Conservation (phyloP, 768 basidiomycete genomes). For the Lactifluus echinatus region DNA sequence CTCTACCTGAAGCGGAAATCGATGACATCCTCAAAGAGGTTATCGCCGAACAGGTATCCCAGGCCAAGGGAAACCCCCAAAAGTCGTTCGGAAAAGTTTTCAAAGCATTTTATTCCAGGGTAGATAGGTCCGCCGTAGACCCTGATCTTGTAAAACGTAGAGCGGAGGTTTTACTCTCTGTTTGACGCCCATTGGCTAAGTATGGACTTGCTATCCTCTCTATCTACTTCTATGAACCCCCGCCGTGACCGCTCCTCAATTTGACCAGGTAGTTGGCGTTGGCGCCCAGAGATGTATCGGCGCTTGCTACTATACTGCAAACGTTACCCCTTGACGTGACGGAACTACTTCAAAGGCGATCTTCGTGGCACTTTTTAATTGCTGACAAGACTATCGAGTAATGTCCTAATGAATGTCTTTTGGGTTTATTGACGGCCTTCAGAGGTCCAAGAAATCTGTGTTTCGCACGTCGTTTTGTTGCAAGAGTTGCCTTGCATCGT, state of each 20-base stretch:
- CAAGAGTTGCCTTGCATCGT: not conserved
- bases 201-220: not conserved
- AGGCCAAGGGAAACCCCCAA: constrained; percentile 28
- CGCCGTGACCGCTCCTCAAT: not conserved
- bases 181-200: not conserved
- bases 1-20: constrained; percentile 46
- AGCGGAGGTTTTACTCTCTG: constrained; percentile 33
- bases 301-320: not conserved
- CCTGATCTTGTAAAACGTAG: constrained; percentile 46
- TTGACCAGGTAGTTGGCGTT: not conserved
- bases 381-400: not conserved
- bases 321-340: not conserved
- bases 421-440: constrained; percentile 7
- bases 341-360: not conserved
- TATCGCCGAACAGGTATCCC: constrained; percentile 27
- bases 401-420: not conserved
- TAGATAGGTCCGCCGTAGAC: constrained; percentile 55
- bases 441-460: not conserved
- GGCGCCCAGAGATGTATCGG: not conserved
- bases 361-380: not conserved
- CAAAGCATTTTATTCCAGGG: constrained; percentile 52
- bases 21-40: constrained; percentile 41
- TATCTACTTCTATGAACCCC: not conserved
- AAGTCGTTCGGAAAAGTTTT: constrained; percentile 40
- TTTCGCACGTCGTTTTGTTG: not conserved